phyloP scores from a whole-genome alignment of 1,284 basidiomycete species.

The Boletus austroedulis region DNA sequence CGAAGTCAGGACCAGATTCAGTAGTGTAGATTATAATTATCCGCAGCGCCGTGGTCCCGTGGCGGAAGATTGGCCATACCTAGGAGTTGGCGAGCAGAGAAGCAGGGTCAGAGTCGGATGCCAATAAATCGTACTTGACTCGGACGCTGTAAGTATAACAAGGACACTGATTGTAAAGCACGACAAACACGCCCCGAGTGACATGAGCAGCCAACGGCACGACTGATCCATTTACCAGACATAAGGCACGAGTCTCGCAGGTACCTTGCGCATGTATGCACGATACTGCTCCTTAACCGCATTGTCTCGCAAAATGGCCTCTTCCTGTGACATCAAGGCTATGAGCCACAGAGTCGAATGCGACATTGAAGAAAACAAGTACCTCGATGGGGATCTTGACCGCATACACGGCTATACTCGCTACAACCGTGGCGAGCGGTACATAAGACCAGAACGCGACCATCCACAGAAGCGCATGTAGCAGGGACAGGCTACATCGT shows the following conservation, averaged over 20 bases:
- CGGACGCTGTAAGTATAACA: too few relatives aligned
- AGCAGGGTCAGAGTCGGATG: too few relatives aligned
- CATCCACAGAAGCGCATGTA: constrained; percentile 6
- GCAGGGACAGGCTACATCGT: constrained; percentile 15
- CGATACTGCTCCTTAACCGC: neutral
- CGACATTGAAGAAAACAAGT: neutral
- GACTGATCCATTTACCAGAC: neutral
- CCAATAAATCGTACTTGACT: too few relatives aligned
- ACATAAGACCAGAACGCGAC: constrained; percentile 32
- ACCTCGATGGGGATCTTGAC: constrained; percentile 35
- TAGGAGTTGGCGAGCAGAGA: too few relatives aligned
- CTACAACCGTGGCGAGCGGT: constrained; percentile 19
- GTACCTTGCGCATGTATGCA: constrained; percentile 1
- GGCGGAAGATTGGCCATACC: too few relatives aligned
- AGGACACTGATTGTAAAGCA: too few relatives aligned
- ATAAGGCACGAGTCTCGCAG: constrained; percentile 1
- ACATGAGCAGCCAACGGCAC: too few relatives aligned
- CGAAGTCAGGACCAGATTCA: too few relatives aligned
- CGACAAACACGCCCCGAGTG: too few relatives aligned
- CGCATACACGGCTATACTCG: constrained; percentile 5
- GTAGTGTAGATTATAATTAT: too few relatives aligned
- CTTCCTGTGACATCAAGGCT: neutral
- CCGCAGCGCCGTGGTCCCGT: too few relatives aligned
- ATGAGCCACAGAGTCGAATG: too few relatives aligned
- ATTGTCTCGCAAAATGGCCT: neutral